Conservation (phyloP, 2,329 filamentous ascomycete genomes). For the Pseudocercospora pini-densiflorae region DNA sequence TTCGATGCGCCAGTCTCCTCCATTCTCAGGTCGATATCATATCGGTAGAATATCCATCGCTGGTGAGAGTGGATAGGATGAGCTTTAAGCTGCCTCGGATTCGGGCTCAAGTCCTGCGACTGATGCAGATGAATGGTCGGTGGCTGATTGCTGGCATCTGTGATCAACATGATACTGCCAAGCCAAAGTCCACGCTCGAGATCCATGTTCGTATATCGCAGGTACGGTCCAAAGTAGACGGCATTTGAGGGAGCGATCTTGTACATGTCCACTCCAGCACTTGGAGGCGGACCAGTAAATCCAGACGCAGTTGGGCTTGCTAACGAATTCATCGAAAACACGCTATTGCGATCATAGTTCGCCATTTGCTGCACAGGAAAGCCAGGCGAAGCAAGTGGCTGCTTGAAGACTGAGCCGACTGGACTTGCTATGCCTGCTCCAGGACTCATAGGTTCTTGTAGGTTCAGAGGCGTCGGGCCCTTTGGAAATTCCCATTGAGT, state of each 20-base stretch:
- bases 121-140: constrained; percentile 96
- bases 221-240: constrained; percentile 96
- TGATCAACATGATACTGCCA: constrained; percentile 91
- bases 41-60: constrained; percentile 94
- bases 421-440: constrained; percentile 60
- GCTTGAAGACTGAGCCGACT: constrained; percentile 58
- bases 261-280: constrained; percentile 90
- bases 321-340: constrained; percentile 77
- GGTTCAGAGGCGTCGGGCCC: constrained; percentile 84
- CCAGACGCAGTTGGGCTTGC: constrained; percentile 77
- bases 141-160: constrained; percentile 80
- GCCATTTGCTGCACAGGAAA: constrained; percentile 77
- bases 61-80: constrained; percentile 87
- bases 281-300: constrained; percentile 87
- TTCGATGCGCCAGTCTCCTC: constrained; percentile 75
- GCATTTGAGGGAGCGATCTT: constrained; percentile 92
- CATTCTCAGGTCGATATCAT: constrained; percentile 90
- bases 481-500: constrained; percentile 99
- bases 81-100: constrained; percentile 80
- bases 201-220: constrained; percentile 97
- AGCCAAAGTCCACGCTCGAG: constrained; percentile 88
- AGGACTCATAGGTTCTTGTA: constrained; percentile 85
- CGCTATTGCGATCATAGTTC: constrained; percentile 77
- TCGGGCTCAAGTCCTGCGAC: constrained; percentile 87
- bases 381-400: constrained; percentile 77